phyloP scores from a whole-genome alignment of 75 land plant genomes.

The Pinus albicaulis region DNA sequence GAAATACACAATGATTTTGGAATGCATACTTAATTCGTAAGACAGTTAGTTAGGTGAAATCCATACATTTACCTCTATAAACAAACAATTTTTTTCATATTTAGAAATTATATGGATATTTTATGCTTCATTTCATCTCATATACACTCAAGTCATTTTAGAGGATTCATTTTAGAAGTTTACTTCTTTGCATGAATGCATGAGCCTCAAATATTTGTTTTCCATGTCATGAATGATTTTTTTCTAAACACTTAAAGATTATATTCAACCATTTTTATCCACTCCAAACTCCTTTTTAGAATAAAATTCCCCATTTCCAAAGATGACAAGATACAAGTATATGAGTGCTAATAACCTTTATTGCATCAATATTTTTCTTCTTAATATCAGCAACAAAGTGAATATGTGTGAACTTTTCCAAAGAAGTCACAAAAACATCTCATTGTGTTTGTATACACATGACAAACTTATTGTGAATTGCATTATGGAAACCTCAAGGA shows the following conservation, averaged over 20 bases:
- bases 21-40: background rate
- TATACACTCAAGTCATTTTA: background rate
- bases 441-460: constrained; percentile 83
- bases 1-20: background rate
- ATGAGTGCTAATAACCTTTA: constrained; percentile 55
- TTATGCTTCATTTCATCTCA: background rate
- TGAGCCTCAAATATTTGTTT: background rate
- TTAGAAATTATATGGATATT: background rate
- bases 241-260: background rate
- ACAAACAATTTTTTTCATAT: background rate
- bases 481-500: too few species aligned
- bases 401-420: constrained; percentile 14
- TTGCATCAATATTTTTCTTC: constrained; percentile 30
- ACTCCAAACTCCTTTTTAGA: background rate
- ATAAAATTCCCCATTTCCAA: background rate
- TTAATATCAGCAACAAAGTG: constrained; percentile 99
- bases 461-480: too few species aligned
- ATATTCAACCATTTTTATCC: background rate
- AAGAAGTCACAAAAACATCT: constrained; percentile 95
- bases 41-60: background rate
- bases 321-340: background rate
- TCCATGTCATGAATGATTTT: background rate
- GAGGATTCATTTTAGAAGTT: too few species aligned
- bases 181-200: background rate
- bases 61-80: background rate